Evolutionary conservation across 2,329 filamentous ascomycete genomes (phyloP).

Genomic region (Trichothecium sympodiale): DNA sequence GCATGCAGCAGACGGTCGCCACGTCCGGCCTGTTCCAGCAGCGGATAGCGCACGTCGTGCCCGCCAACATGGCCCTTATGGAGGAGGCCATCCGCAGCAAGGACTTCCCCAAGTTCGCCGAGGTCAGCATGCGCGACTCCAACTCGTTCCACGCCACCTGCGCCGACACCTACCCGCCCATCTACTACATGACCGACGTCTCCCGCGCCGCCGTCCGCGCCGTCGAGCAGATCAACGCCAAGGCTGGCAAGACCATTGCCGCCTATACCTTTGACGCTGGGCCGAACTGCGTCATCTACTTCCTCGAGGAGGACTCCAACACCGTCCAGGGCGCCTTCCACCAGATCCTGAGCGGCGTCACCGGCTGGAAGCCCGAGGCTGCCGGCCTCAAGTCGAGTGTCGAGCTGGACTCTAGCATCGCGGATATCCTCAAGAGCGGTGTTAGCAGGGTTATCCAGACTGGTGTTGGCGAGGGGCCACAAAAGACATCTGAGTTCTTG

Average conservation of each 20-base stretch:
- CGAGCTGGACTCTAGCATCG: slow-evolving; percentile 54
- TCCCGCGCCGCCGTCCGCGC: slow-evolving; percentile 76
- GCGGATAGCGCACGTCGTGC: slow-evolving; percentile 67
- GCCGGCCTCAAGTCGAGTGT: slow-evolving; percentile 41
- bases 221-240: slow-evolving; percentile 79
- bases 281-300: slow-evolving; percentile 95
- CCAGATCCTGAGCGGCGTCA: slow-evolving; percentile 47
- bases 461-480: slow-evolving; percentile 78
- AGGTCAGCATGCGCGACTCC: slow-evolving; percentile 90
- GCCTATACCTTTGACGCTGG: slow-evolving; percentile 98
- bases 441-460: slow-evolving; percentile 87
- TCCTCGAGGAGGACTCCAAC: slow-evolving; percentile 66
- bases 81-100: slow-evolving; percentile 65
- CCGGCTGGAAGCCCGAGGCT: slow-evolving; percentile 58
- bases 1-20: slow-evolving; percentile 94
- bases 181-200: slow-evolving; percentile 97
- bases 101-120: slow-evolving; percentile 80
- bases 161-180: slow-evolving; percentile 89
- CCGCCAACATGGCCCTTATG: slow-evolving; percentile 73
- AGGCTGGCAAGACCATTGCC: slow-evolving; percentile 67
- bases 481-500: slow-evolving; percentile 67
- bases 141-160: slow-evolving; percentile 96
- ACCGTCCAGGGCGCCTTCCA: slow-evolving; percentile 71
- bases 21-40: slow-evolving; percentile 81
- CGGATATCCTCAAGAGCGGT: slow-evolving; percentile 59